Evolutionary conservation across 139 green algal species (phyloP).

Genomic region (Tetradesmus lagerheimii): DNA sequence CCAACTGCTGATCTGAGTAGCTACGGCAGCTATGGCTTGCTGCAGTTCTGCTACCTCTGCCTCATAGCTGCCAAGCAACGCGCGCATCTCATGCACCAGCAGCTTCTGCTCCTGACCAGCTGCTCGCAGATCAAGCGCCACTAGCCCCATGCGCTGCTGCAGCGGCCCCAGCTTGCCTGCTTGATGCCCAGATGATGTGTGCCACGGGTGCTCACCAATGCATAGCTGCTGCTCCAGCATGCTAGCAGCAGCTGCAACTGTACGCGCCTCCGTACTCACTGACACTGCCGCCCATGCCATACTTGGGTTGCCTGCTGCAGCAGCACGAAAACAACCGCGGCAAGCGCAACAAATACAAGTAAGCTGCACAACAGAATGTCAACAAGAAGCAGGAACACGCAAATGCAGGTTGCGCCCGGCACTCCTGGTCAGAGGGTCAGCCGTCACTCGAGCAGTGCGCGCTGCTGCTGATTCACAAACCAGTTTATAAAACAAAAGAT

Average conservation of each 20-base stretch:
- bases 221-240: neutral
- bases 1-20: neutral
- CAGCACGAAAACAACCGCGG: neutral
- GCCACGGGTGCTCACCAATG: neutral
- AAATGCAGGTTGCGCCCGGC: too few species aligned
- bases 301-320: neutral
- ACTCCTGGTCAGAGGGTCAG: too few species aligned
- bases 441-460: too few species aligned
- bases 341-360: too few species aligned
- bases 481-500: too few species aligned
- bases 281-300: neutral
- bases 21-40: neutral
- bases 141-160: neutral
- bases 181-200: neutral
- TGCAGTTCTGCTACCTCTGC: neutral
- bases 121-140: conserved; percentile 5
- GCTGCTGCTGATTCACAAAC: too few species aligned
- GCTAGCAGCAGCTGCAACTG: neutral
- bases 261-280: neutral
- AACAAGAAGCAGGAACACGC: too few species aligned
- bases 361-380: too few species aligned
- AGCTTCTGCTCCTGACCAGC: neutral
- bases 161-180: neutral
- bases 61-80: neutral
- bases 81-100: neutral